These are phyloP conservation scores for Daldinia loculata DNA, from an alignment of 495 filamentous ascomycete genomes.

Conservation along the genomic window DNA sequence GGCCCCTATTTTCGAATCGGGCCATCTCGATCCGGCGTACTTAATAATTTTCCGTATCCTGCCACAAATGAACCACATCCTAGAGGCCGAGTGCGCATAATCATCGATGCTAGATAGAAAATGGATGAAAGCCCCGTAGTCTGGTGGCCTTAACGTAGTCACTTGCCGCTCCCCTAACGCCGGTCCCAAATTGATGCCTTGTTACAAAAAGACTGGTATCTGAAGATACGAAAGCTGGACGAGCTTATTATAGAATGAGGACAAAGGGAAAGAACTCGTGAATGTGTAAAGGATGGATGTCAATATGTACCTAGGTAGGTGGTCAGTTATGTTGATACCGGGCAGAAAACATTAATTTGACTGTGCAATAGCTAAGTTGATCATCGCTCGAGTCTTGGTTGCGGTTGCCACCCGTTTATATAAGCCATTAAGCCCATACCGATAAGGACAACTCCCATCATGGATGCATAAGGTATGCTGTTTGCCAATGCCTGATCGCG, in stretches of 20 bases:
- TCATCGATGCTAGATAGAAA: slow-evolving; percentile 29
- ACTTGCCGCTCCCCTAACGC: slow-evolving; percentile 36
- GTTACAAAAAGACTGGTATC: slow-evolving; percentile 44
- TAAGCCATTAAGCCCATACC: slow-evolving; percentile 95
- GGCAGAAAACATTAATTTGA: neutral
- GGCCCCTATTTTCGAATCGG: neutral
- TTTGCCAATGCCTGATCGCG: slow-evolving; percentile 63
- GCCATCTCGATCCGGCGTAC: slow-evolving; percentile 13
- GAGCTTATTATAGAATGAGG: slow-evolving; percentile 49
- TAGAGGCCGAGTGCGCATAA: slow-evolving; percentile 24
- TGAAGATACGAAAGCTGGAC: slow-evolving; percentile 36
- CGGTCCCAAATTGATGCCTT: slow-evolving; percentile 39
- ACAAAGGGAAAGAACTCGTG: slow-evolving; percentile 46
- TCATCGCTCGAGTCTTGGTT: slow-evolving; percentile 49
- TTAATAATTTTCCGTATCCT: slow-evolving; percentile 35
- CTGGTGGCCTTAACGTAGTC: slow-evolving; percentile 30
- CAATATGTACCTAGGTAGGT: slow-evolving; percentile 34
- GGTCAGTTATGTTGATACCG: slow-evolving; percentile 36
- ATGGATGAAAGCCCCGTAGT: slow-evolving; percentile 25
- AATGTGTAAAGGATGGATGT: slow-evolving; percentile 29
- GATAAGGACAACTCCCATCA: slow-evolving; percentile 87
- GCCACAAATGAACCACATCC: slow-evolving; percentile 29
- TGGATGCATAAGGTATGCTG: slow-evolving; percentile 82
- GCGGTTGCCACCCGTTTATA: slow-evolving; percentile 82
- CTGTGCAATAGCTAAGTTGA: slow-evolving; percentile 11